A percentile compares a stretch with the other conserved stretches of the same genome.
These are phyloP conservation scores for Taphrina betulina DNA, from an alignment of 1,139 yeast genomes.

Conservation along the genomic window DNA sequence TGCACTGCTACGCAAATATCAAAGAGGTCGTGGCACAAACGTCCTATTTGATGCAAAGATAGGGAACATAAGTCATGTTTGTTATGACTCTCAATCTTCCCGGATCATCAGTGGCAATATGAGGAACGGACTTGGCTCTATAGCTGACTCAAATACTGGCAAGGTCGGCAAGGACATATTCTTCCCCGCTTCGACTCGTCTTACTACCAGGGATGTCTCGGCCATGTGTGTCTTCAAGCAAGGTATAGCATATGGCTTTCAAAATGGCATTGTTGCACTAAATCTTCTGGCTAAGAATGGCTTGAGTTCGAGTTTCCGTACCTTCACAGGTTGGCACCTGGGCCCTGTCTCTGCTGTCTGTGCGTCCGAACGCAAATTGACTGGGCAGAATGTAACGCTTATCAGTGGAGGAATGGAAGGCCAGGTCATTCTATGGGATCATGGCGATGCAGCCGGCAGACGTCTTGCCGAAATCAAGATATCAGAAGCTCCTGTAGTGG, in stretches of 20 bases:
- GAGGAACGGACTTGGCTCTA: slow-evolving; percentile 1
- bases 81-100: not conserved
- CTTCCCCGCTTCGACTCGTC: slow-evolving; percentile 1
- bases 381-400: no score
- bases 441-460: no score
- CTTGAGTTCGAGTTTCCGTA: not conserved
- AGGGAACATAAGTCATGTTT: not conserved
- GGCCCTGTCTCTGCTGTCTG: slow-evolving; percentile 6
- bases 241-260: slow-evolving; percentile 11
- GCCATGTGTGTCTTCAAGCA: not conserved
- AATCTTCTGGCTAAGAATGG: slow-evolving; percentile 1
- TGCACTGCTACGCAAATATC: not conserved
- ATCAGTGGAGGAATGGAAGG: slow-evolving; percentile 7
- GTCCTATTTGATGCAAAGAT: slow-evolving; percentile 11
- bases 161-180: slow-evolving; percentile 20
- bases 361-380: not conserved
- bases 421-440: slow-evolving; percentile 10
- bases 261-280: slow-evolving; percentile 20
- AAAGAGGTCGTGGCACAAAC: slow-evolving; percentile 19
- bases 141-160: slow-evolving; percentile 11
- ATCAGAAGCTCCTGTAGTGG: not conserved
- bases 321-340: slow-evolving; percentile 1
- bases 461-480: not conserved
- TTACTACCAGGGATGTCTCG: slow-evolving; percentile 5
- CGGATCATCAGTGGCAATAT: not conserved